A percentile compares a stretch with the other conserved stretches of the same genome.
phyloP scores from a whole-genome alignment of 805 yeast species.

The Priceomyces haplophilus region DNA sequence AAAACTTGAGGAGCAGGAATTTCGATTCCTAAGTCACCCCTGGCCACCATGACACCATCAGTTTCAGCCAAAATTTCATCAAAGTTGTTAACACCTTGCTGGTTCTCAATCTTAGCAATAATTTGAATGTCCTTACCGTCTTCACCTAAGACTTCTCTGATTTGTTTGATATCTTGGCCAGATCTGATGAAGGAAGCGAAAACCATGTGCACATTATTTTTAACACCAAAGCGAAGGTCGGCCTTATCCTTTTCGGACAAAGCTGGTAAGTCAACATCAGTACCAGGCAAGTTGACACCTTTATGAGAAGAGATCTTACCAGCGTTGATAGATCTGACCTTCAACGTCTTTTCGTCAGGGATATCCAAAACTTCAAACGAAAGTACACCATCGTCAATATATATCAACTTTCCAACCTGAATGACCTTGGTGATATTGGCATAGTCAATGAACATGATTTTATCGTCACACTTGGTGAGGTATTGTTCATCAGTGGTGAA shows the following conservation, averaged over 20 bases:
- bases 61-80: slow-evolving; percentile 93
- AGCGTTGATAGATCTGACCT: slow-evolving; percentile 85
- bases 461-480: slow-evolving; percentile 69
- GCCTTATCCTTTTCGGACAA: slow-evolving; percentile 93
- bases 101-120: slow-evolving; percentile 97
- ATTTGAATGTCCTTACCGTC: slow-evolving; percentile 95
- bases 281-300: slow-evolving; percentile 99
- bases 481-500: slow-evolving; percentile 88
- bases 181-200: slow-evolving; percentile 98
- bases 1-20: slow-evolving; percentile 99
- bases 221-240: slow-evolving; percentile 93
- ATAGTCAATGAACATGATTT: slow-evolving; percentile 88
- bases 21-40: slow-evolving; percentile 99
- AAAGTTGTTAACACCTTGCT: slow-evolving; percentile 99
- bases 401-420: slow-evolving; percentile 81
- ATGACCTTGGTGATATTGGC: slow-evolving; percentile 95
- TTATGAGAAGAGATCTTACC: slow-evolving; percentile 96
- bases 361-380: slow-evolving; percentile 90
- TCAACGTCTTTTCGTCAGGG: slow-evolving; percentile 74
- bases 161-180: slow-evolving; percentile 83
- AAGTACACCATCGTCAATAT: slow-evolving; percentile 96
- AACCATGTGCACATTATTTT: slow-evolving; percentile 96
- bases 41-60: slow-evolving; percentile 99
- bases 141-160: slow-evolving; percentile 93
- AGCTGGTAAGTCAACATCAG: slow-evolving; percentile 98